phyloP scores from a whole-genome alignment of 2,329 filamentous ascomycete genomes.

The Penicillium sp. region DNA sequence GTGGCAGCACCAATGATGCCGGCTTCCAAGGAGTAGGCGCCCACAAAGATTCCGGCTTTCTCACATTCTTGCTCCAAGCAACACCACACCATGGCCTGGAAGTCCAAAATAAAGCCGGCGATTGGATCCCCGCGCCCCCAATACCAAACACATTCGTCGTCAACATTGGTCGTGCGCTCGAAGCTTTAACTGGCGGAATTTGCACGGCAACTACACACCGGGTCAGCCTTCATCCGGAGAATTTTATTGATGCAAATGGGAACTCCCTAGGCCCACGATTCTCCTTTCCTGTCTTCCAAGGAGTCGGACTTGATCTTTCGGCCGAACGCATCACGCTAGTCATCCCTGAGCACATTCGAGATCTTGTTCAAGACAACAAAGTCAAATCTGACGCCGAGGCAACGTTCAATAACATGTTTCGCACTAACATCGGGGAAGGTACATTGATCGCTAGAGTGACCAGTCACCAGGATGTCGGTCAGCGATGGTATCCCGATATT shows the following conservation, averaged over 20 bases:
- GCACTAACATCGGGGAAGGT: conserved; percentile 29
- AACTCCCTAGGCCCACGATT: conserved; percentile 29
- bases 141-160: conserved; percentile 45
- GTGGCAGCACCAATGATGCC: conserved; percentile 16
- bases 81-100: conserved; percentile 43
- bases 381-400: conserved; percentile 35
- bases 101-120: conserved; percentile 44
- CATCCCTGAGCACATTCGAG: conserved; percentile 28
- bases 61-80: conserved; percentile 47
- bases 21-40: conserved; percentile 40
- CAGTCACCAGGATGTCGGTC: conserved; percentile 35
- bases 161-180: conserved; percentile 42
- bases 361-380: conserved; percentile 28
- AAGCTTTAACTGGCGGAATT: conserved; percentile 33
- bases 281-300: conserved; percentile 35
- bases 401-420: conserved; percentile 33
- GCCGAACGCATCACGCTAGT: conserved; percentile 26
- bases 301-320: conserved; percentile 31
- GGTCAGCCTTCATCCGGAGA: conserved; percentile 26
- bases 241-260: conserved; percentile 25
- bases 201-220: conserved; percentile 36
- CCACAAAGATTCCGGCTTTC: conserved; percentile 48
- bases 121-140: conserved; percentile 44
- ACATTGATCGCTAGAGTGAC: conserved; percentile 34
- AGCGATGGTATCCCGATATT: conserved; percentile 35